Base-by-base conservation (phyloP, 345 rosid genomes). In the Laguncularia racemosa region DNA sequence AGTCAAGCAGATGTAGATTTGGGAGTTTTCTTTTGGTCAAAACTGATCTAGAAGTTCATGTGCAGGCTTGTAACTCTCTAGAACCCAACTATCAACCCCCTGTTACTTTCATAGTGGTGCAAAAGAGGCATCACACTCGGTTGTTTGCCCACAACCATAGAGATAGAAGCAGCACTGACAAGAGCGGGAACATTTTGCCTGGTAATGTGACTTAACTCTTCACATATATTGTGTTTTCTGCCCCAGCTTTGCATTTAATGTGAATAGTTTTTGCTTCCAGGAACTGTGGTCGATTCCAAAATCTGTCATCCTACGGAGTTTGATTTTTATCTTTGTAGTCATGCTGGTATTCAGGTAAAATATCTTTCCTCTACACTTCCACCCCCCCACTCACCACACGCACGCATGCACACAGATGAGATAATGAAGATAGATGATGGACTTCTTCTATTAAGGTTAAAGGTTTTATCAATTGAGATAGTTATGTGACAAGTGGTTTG, bases 31-130 rank as follows among this genome's bases (percentile, higher is more conserved):
- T 48, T 52, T 17, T 17, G 11, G 46, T 6, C 17, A 53, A 43
- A 46, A 38, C 38, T 59, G 17, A 57, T 55, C 5, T 20, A 2
- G 43, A n/a, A 46, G 20, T 17, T 44, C 9, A 53, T 54, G 43
- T 50, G 13, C 66, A 67, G 66, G 71, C 97, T 10, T 93, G 99
- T 71, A 96, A 95, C 46, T 93, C 99, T 56, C 83, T 93, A 43
- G 99, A 93, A 60, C 96, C 99, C 2, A 90, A 90, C 67, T 93
- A 93, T 73, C 99, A 93, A 71, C 99, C 97, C 3, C 96, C 84
- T 0, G 99, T 93, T 56, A 93, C 99, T n/a, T 93, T 93, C 80
- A 90, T 93, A 44, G 85, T 93, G 48, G 99, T 93, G 46, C 99
- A 93, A 70, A 93, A 93, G 65, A 79, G 99, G 12, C 99, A 93